These are phyloP conservation scores for Noccaea bulbosa DNA, from an alignment of 345 rosid genomes.

Conservation along the genomic window DNA sequence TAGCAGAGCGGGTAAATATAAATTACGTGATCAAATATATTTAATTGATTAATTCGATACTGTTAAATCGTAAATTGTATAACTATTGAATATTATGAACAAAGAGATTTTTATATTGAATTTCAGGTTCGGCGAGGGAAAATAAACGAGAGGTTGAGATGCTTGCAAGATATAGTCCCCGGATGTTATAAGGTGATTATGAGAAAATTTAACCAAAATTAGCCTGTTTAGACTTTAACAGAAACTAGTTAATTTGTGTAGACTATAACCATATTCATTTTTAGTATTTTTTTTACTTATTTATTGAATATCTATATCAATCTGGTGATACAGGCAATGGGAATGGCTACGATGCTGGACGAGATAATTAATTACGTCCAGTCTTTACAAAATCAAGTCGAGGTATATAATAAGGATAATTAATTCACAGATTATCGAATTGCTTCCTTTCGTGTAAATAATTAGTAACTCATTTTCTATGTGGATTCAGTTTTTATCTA, in stretches of 20 bases:
- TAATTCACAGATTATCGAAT: neutral
- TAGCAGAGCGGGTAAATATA: slow-evolving; percentile 77
- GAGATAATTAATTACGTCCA: slow-evolving; percentile 83
- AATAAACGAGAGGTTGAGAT: slow-evolving; percentile 73
- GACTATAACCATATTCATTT: neutral
- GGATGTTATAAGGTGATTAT: slow-evolving; percentile 75
- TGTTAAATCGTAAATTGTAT: neutral
- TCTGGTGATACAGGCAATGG: slow-evolving; percentile 66
- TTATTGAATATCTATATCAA: neutral
- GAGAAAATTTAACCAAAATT: neutral
- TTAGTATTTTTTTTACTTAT: neutral
- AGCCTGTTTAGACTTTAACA: neutral
- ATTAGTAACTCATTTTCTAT: slow-evolving; percentile 1
- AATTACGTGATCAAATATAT: neutral
- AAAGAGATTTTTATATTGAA: neutral
- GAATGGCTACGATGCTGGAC: slow-evolving; percentile 85
- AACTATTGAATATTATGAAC: neutral
- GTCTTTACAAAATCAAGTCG: slow-evolving; percentile 81
- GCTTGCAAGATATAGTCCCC: slow-evolving; percentile 83
- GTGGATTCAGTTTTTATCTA: slow-evolving; percentile 73
- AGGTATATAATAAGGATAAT: slow-evolving; percentile 48
- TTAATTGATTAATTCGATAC: neutral
- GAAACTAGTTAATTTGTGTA: neutral
- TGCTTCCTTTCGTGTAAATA: neutral
- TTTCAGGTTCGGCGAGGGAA: slow-evolving; percentile 74